These are phyloP conservation scores for Penicillium brasilianum DNA, from an alignment of 2,329 filamentous ascomycete species.

Conservation along the genomic window DNA sequence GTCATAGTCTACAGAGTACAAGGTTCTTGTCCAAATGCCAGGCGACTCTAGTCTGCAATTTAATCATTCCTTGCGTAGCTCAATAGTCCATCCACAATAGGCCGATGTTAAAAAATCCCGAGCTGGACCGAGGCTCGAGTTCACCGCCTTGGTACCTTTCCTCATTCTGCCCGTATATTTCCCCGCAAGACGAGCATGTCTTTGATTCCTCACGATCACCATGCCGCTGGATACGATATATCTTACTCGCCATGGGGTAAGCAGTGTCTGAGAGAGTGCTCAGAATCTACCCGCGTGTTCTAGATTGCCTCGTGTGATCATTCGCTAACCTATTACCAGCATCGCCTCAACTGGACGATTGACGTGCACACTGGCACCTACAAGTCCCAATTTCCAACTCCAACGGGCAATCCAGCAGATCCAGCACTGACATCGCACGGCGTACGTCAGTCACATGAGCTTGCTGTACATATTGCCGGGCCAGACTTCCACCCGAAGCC, in stretches of 20 bases:
- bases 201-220: conserved; percentile 14
- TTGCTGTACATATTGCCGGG: conserved; percentile 57
- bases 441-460: conserved; percentile 78
- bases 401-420: conserved; percentile 86
- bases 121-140: conserved; percentile 20
- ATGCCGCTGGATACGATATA: conserved; percentile 76
- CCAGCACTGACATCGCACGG: conserved; percentile 87
- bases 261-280: conserved; percentile 36
- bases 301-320: not conserved
- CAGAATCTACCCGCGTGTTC: not conserved
- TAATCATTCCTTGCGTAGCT: conserved; percentile 4
- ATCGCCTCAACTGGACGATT: conserved; percentile 88
- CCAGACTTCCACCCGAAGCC: conserved; percentile 45
- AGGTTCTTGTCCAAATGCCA: conserved; percentile 30
- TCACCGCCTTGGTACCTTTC: conserved; percentile 19
- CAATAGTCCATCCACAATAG: not conserved
- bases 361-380: conserved; percentile 81
- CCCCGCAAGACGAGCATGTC: conserved; percentile 25
- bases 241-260: conserved; percentile 74
- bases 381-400: conserved; percentile 72
- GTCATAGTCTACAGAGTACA: conserved; percentile 33
- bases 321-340: conserved; percentile 58
- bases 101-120: not conserved
- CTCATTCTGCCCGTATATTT: conserved; percentile 23
- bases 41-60: conserved; percentile 28